Evolutionary conservation across 2,329 filamentous ascomycete species (phyloP).

Genomic region (Epichloe uncinata): DNA sequence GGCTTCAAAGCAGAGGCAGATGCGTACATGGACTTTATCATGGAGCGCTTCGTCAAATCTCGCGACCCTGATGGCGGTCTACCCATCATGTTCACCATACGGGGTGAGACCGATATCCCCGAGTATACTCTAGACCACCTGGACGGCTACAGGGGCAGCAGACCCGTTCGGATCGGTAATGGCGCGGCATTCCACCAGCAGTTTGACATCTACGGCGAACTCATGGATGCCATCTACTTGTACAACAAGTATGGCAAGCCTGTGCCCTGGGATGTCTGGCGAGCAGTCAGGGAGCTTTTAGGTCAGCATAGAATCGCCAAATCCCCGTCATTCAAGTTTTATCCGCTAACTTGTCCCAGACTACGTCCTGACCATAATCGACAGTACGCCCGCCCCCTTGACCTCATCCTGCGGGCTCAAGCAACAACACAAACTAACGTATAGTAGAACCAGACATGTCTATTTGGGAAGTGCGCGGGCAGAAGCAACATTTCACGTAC

Average conservation of each 20-base stretch:
- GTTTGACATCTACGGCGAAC: conserved; percentile 67
- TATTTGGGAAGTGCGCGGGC: conserved; percentile 68
- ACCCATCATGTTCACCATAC: conserved; percentile 73
- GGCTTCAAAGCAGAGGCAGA: conserved; percentile 66
- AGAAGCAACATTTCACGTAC: conserved; percentile 66
- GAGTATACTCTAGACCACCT: conserved; percentile 56
- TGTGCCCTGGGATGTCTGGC: conserved; percentile 64
- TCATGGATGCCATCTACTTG: conserved; percentile 65
- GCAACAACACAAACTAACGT: not conserved
- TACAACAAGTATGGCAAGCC: conserved; percentile 73
- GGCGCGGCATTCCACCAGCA: conserved; percentile 64
- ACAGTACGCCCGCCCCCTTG: conserved; percentile 25
- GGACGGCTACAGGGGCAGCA: conserved; percentile 58
- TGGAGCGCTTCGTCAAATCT: conserved; percentile 51
- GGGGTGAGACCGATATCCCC: conserved; percentile 60
- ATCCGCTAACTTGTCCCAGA: conserved; percentile 26
- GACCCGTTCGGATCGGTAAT: conserved; percentile 64
- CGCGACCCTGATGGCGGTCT: conserved; percentile 47
- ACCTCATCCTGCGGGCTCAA: not conserved
- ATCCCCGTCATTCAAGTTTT: too few relatives aligned
- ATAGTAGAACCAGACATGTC: conserved; percentile 57
- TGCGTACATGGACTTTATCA: conserved; percentile 68
- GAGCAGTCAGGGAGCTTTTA: conserved; percentile 52
- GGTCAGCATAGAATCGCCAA: conserved; percentile 19
- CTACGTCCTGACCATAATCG: conserved; percentile 54